Conservation (phyloP, 148 eudicot genomes). For the Limonium bicolor region DNA sequence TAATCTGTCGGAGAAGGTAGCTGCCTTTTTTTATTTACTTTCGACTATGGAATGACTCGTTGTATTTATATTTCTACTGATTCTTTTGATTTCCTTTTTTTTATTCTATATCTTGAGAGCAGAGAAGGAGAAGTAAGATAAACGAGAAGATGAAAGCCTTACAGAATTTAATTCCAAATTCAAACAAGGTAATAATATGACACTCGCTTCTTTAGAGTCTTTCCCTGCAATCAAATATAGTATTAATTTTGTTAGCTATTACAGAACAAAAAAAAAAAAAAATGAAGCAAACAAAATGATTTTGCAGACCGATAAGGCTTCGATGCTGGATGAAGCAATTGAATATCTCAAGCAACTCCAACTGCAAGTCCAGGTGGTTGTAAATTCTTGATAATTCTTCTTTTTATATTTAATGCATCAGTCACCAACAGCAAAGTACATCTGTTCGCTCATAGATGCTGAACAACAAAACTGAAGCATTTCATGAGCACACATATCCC, state of each 20-base stretch:
- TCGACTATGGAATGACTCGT: neutral
- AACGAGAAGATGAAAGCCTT: constrained; percentile 96
- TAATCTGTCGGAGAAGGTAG: constrained; percentile 85
- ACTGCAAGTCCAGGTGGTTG: constrained; percentile 73
- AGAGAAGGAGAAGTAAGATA: constrained; percentile 89
- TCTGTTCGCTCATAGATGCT: too few species aligned
- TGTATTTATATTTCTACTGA: neutral
- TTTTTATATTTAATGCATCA: neutral
- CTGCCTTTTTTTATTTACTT: neutral
- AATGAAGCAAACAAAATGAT: neutral
- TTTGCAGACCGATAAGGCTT: constrained; percentile 80
- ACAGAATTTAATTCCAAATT: constrained; percentile 82
- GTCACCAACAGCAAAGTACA: too few species aligned
- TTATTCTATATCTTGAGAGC: constrained; percentile 2
- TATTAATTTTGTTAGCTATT: neutral
- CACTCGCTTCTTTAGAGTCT: neutral
- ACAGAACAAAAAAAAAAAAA: too few species aligned
- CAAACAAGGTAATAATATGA: constrained; percentile 47
- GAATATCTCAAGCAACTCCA: constrained; percentile 95
- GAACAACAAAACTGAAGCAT: too few species aligned
- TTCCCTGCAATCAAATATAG: neutral
- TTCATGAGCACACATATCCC: too few species aligned
- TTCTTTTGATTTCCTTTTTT: neutral
- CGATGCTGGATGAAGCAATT: constrained; percentile 96
- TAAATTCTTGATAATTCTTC: neutral